Percentiles rank a stretch among this genome's conserved stretches.
Evolutionary conservation across 805 yeast species (phyloP).

Genomic region (Myxozyma vanderwaltii): DNA sequence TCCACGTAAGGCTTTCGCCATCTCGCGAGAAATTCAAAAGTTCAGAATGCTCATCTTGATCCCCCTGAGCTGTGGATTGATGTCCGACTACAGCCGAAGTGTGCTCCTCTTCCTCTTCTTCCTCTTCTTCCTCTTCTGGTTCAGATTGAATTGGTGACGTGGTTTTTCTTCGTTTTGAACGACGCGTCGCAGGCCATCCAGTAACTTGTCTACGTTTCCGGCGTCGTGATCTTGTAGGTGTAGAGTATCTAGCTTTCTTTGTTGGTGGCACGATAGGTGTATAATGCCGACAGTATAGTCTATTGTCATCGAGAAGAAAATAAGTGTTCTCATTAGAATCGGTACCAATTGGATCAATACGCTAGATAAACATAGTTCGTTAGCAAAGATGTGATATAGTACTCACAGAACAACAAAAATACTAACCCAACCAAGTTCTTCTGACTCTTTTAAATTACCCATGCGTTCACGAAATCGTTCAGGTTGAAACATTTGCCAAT

Average conservation of each 20-base stretch:
- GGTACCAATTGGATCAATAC: constrained; percentile 42
- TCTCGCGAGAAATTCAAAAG: constrained; percentile 26
- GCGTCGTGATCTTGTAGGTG: constrained; percentile 4
- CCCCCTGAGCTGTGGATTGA: neutral
- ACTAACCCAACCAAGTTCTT: constrained; percentile 31
- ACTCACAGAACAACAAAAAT: neutral
- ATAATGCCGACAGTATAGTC: constrained; percentile 37
- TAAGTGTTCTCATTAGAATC: constrained; percentile 38
- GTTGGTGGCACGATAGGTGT: constrained; percentile 17
- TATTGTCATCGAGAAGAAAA: constrained; percentile 44
- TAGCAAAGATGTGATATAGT: neutral
- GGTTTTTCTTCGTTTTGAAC: constrained; percentile 23
- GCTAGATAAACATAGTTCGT: constrained; percentile 17
- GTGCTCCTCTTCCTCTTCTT: constrained; percentile 10
- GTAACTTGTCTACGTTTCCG: constrained; percentile 22
- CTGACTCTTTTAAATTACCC: constrained; percentile 33
- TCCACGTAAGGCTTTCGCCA: constrained; percentile 38
- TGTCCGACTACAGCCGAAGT: too few species aligned
- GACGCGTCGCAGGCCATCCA: constrained; percentile 18
- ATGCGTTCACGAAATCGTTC: constrained; percentile 35
- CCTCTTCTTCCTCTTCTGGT: constrained; percentile 28
- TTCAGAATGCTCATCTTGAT: constrained; percentile 11
- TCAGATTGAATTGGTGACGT: neutral
- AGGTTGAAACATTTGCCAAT: constrained; percentile 27
- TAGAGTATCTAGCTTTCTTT: constrained; percentile 5